Evolutionary conservation across 2,329 filamentous ascomycete genomes (phyloP).

Genomic region (Exophiala calicioides): DNA sequence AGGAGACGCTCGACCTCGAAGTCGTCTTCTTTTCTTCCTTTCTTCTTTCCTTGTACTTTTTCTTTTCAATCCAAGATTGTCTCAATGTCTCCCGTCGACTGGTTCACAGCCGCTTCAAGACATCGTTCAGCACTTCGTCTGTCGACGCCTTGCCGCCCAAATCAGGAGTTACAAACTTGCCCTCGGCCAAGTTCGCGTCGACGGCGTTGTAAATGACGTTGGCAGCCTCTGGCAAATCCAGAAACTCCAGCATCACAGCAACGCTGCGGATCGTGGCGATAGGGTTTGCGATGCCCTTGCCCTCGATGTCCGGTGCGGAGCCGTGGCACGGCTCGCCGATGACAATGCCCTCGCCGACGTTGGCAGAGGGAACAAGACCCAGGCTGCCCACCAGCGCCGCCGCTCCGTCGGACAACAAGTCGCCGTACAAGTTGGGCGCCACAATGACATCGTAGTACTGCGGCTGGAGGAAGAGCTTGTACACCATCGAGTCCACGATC

Average conservation of each 20-base stretch:
- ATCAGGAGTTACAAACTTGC: slow-evolving; percentile 79
- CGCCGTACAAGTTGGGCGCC: slow-evolving; percentile 94
- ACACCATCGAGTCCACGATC: slow-evolving; percentile 99
- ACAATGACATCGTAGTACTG: slow-evolving; percentile 96
- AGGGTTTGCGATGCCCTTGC: slow-evolving; percentile 88
- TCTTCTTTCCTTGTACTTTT: not conserved
- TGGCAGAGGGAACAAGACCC: slow-evolving; percentile 90
- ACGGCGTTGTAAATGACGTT: slow-evolving; percentile 89
- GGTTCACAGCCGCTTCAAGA: slow-evolving; percentile 75
- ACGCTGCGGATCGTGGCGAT: slow-evolving; percentile 91
- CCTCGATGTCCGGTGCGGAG: slow-evolving; percentile 92
- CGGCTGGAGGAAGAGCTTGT: slow-evolving; percentile 98
- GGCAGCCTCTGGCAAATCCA: slow-evolving; percentile 82
- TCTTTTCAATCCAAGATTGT: not conserved
- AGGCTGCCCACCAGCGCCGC: slow-evolving; percentile 90
- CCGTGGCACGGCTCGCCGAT: slow-evolving; percentile 99
- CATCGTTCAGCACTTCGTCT: slow-evolving; percentile 81
- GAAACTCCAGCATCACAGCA: slow-evolving; percentile 94
- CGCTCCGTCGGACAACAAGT: slow-evolving; percentile 93
- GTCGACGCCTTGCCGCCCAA: slow-evolving; percentile 85
- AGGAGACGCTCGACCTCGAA: too few relatives aligned
- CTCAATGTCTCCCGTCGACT: too few relatives aligned
- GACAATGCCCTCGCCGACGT: slow-evolving; percentile 90
- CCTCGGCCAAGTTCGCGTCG: slow-evolving; percentile 84
- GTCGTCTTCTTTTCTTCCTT: not conserved